A percentile compares a stretch with the other conserved stretches of the same genome.
Evolutionary conservation across 495 filamentous ascomycete species (phyloP).

Genomic region (Aspergillus baeticus): DNA sequence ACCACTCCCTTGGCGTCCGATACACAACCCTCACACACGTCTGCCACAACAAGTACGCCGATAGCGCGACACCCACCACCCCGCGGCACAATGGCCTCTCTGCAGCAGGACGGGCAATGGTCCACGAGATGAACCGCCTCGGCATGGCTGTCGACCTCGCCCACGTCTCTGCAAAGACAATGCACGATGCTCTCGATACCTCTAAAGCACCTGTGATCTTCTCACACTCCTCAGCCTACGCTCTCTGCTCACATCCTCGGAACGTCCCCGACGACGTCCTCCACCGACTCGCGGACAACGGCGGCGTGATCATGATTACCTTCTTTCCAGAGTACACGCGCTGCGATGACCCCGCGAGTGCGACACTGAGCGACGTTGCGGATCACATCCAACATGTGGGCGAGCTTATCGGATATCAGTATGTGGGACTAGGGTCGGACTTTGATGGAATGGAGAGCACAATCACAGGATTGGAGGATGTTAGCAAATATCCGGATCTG

Average conservation of each 20-base stretch:
- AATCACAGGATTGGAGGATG: constrained; percentile 63
- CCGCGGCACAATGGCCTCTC: constrained; percentile 57
- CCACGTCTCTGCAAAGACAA: constrained; percentile 54
- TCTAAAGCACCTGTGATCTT: constrained; percentile 56
- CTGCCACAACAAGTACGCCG: constrained; percentile 88
- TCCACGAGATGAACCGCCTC: constrained; percentile 57
- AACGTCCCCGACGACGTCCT: constrained; percentile 63
- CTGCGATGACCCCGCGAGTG: constrained; percentile 55
- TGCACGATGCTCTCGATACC: constrained; percentile 53
- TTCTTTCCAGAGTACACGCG: constrained; percentile 68
- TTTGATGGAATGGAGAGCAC: constrained; percentile 57
- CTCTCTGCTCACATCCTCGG: constrained; percentile 53
- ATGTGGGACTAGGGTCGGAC: constrained; percentile 64
- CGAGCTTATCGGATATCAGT: constrained; percentile 53
- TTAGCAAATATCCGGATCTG: constrained; percentile 78
- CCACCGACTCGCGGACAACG: constrained; percentile 49
- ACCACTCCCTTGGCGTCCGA: constrained; percentile 76
- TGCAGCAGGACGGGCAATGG: constrained; percentile 59
- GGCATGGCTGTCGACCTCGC: constrained; percentile 54
- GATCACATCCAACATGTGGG: constrained; percentile 62
- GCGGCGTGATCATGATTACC: constrained; percentile 61
- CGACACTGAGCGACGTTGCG: constrained; percentile 77
- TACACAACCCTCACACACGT: constrained; percentile 92
- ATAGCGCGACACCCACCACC: constrained; percentile 64
- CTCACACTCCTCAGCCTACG: constrained; percentile 54